Conservation (phyloP, 495 filamentous ascomycete genomes). For the Aspergillus campestris region DNA sequence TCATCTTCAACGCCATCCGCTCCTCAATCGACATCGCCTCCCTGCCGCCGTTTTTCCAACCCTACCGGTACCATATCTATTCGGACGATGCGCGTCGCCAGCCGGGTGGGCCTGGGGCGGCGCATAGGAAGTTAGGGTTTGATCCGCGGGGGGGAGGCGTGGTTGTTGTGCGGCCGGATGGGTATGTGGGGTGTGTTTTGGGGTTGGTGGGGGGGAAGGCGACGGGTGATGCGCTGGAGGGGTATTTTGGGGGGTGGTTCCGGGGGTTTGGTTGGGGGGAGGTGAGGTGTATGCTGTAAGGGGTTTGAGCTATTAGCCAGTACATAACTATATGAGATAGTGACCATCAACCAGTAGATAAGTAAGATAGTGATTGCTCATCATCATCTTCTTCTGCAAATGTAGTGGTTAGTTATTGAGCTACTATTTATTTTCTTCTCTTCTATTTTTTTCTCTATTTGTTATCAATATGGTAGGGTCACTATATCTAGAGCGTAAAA, state of each 20-base stretch:
- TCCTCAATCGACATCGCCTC: conserved; percentile 48
- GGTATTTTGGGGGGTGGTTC: conserved; percentile 43
- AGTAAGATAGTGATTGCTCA: too few relatives aligned
- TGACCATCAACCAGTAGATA: too few relatives aligned
- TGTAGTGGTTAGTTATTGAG: too few relatives aligned
- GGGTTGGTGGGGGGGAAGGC: conserved; percentile 53
- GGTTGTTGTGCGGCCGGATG: conserved; percentile 67
- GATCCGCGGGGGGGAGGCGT: conserved; percentile 56
- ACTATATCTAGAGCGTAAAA: too few relatives aligned
- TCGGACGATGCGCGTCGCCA: conserved; percentile 53
- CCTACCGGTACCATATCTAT: conserved; percentile 65
- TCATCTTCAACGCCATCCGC: conserved; percentile 50
- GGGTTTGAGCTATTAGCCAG: too few relatives aligned
- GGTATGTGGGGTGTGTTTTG: conserved; percentile 61
- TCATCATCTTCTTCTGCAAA: too few relatives aligned
- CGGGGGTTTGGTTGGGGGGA: background rate
- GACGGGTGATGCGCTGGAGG: conserved; percentile 62
- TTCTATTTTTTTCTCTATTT: too few relatives aligned
- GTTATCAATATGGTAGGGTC: too few relatives aligned
- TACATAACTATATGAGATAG: too few relatives aligned
- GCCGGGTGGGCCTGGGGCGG: conserved; percentile 51
- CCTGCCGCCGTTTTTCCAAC: conserved; percentile 49
- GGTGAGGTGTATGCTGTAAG: too few relatives aligned
- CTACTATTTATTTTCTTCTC: too few relatives aligned
- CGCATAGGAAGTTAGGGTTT: conserved; percentile 69